Base-by-base conservation (phyloP, 495 filamentous ascomycete genomes). In the Physcia stellaris region DNA sequence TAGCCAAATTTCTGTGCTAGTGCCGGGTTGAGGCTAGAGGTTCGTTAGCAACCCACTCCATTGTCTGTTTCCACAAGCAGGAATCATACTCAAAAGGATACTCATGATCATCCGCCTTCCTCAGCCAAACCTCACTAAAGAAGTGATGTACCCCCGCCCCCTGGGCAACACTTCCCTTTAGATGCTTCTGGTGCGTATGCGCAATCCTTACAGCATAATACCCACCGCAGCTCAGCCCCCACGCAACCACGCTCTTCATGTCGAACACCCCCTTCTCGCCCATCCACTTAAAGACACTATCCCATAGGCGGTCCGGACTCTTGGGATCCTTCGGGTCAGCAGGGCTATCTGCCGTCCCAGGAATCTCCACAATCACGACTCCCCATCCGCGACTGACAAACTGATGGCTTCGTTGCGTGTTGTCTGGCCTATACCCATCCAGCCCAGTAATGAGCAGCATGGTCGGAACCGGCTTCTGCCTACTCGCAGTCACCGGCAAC, bases 391-490 rank as follows among this genome's bases (percentile, higher is more conserved):
- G 72, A 37, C 60, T 55, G 9, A 73, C 50, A 45, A 77, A 82
- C 55, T 80, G 76, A 24, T 81, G 67, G 38, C 68, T 74, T 24
- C 80, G 74, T 27, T 70, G 64, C n/a, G 76, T 79, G 52, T 86
- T 82, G 49, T 88, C 83, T 0, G 80, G 79, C 11, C 82, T 59
- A 50, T 88, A 85, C 7, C 83, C 83, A 47, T 88, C 83, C 11
- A 88, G 62, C 0, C 83, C 82, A 0, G 77, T 84, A 3, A 86
- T 68, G 23, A 86, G 64, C 15, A 88, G 57, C 3, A 88, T 70
- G 3, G 68, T 61, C 0, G 83, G 79, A 2, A 61, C 61, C 3
- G 60, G 67, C 17, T 64, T 60, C 4, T 47, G 38, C 0, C 46
- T 42, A 2, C 55, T 45, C 1, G 63, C 66, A 28, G 47, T 45